Conservation (phyloP, 352 stramenopile species). For the Globisporangium acanthophoron region DNA sequence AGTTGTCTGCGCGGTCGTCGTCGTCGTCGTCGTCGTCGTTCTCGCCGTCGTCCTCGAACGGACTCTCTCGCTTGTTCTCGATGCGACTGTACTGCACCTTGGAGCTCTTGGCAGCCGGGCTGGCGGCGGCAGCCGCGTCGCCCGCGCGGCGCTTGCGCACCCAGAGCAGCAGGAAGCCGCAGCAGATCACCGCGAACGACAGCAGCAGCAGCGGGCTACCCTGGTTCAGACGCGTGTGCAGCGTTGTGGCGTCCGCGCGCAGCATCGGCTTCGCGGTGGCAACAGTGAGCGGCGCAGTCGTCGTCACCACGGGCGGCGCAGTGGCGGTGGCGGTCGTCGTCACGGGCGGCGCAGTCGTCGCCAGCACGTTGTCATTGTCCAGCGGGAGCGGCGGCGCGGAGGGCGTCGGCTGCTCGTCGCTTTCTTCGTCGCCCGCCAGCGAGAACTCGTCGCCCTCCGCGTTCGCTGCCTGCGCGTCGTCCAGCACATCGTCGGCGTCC, state of each 20-base stretch:
- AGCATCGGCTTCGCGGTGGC: slow-evolving; percentile 27
- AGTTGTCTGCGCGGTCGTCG: slow-evolving; percentile 41
- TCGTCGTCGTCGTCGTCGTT: slow-evolving; percentile 32
- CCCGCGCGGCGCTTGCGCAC: slow-evolving; percentile 35
- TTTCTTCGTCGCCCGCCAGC: slow-evolving; percentile 3
- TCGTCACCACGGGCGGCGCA: neutral
- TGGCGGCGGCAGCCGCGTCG: neutral
- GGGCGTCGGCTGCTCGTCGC: neutral
- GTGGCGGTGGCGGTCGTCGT: neutral
- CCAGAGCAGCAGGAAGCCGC: slow-evolving; percentile 52
- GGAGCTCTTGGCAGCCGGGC: slow-evolving; percentile 2
- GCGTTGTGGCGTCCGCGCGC: slow-evolving; percentile 18
- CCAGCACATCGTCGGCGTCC: neutral
- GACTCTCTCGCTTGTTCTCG: slow-evolving; percentile 41
- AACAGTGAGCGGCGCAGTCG: neutral
- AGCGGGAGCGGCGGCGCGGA: neutral
- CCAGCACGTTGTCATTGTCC: neutral
- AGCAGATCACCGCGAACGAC: slow-evolving; percentile 39
- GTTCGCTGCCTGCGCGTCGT: neutral
- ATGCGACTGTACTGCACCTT: slow-evolving; percentile 71
- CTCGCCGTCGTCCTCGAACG: slow-evolving; percentile 40
- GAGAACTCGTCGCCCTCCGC: slow-evolving; percentile 6
- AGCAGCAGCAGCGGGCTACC: slow-evolving; percentile 40
- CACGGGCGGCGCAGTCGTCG: neutral
- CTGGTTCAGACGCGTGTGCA: slow-evolving; percentile 26